Base-by-base conservation (phyloP, 176 grass and related monocot species). In the Bothriochloa decipiens region DNA sequence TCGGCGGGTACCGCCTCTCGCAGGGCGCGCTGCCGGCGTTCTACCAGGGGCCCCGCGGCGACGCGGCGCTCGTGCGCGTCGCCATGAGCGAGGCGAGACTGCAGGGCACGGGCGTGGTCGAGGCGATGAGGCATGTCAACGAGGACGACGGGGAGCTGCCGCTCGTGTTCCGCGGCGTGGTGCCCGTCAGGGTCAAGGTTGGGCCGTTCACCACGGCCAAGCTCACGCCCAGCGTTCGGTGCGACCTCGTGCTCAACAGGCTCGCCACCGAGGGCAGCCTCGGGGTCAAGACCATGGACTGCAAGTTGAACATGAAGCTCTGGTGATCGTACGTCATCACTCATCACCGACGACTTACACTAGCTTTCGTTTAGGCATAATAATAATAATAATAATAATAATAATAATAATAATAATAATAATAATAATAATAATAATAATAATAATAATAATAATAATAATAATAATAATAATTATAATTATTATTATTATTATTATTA, bases 231-330 rank as follows among this genome's bases (percentile, higher is more conserved):
- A 26, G 33, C 2, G 85, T 91, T 2, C 8, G 77, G 11, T 91
- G 85, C 43, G 82, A 80, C 36, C 68, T 91, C 33, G 81, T 91
- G 40, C 85, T 91, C 0, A 42, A 91, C 78, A 91, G 65, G 35
- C 82, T 91, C 53, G 57, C 10, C 17, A 80, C 81, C 5, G 60
- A 85, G 42, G 82, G 78, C 6, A 47, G 13, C 15, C 63, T 91
- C 68, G 2, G 72, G 65, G 82, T 91, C 70, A 87, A 77, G 77
- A 84, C 0, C 25, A 85, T 83, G 70, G 69, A 3, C 85, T 91
- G 89, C 81, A 91, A 85, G 22, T 16, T 87, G 16, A 70, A 72
- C 11, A 47, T 91, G 40, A 91, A 91, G 79, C 43, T 85, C 8
- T 77, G 76, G 74, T 86, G 50, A 82, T 81, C 11, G 14, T 5